Evolutionary conservation across 202 grass and related monocot species (phyloP).

Genomic region (Panicum virgatum): DNA sequence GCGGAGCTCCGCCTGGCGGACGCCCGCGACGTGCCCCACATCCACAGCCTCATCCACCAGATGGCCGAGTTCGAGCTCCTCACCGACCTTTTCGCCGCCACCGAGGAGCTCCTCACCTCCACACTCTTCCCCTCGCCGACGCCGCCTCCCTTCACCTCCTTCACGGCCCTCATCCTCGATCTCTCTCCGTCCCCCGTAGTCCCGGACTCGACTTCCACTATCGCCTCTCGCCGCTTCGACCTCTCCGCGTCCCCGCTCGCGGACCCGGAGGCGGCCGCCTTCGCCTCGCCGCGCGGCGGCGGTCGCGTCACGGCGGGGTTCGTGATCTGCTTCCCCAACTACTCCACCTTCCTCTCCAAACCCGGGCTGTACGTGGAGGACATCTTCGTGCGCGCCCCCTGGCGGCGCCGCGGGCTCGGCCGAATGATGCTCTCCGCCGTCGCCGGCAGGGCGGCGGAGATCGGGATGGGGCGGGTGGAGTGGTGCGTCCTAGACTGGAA

Average conservation of each 20-base stretch:
- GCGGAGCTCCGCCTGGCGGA: conserved; percentile 70
- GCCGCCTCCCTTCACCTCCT: conserved; percentile 28
- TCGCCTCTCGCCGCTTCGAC: conserved; percentile 32
- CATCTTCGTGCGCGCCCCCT: conserved; percentile 75
- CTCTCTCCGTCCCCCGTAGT: not conserved
- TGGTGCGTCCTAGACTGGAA: conserved; percentile 97
- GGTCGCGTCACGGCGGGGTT: conserved; percentile 35
- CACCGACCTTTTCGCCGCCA: conserved; percentile 79
- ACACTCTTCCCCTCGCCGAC: conserved; percentile 31
- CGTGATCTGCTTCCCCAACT: conserved; percentile 41
- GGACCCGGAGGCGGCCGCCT: conserved; percentile 30
- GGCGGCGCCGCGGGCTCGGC: conserved; percentile 79
- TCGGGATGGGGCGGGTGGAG: conserved; percentile 87
- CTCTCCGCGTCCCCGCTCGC: conserved; percentile 23
- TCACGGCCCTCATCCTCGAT: conserved; percentile 32
- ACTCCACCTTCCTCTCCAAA: conserved; percentile 33
- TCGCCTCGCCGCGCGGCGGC: conserved; percentile 22
- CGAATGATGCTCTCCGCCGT: conserved; percentile 77
- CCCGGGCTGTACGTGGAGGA: conserved; percentile 32
- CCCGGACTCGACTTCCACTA: conserved; percentile 5
- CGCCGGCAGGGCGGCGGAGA: conserved; percentile 61
- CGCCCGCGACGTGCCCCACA: conserved; percentile 61
- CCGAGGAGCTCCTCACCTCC: conserved; percentile 30
- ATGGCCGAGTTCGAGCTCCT: conserved; percentile 94
- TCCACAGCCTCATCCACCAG: conserved; percentile 74